phyloP scores from a whole-genome alignment of 2,329 filamentous ascomycete genomes.

The Hortaea werneckii region DNA sequence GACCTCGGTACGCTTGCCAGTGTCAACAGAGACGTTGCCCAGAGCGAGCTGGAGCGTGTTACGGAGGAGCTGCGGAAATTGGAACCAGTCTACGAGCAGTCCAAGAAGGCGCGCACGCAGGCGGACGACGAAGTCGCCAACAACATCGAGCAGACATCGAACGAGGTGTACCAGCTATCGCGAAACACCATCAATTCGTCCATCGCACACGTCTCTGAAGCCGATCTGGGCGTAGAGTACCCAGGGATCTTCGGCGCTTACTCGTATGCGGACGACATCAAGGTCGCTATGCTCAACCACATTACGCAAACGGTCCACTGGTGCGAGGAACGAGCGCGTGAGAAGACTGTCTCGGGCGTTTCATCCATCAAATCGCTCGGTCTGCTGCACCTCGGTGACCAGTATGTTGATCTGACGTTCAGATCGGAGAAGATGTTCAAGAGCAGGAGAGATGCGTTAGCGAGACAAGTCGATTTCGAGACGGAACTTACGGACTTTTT shows the following conservation, averaged over 20 bases:
- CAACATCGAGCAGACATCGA: conserved; percentile 74
- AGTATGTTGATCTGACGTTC: conserved; percentile 80
- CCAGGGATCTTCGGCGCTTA: conserved; percentile 77
- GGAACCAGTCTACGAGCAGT: conserved; percentile 75
- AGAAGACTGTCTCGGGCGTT: conserved; percentile 68
- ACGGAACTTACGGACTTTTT: conserved; percentile 91
- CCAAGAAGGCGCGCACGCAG: conserved; percentile 67
- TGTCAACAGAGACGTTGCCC: conserved; percentile 80
- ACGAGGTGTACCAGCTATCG: conserved; percentile 76
- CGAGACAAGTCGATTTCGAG: conserved; percentile 75
- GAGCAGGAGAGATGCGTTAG: conserved; percentile 67
- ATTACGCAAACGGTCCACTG: conserved; percentile 67
- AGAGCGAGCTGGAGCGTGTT: conserved; percentile 74
- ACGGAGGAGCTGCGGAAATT: conserved; percentile 69
- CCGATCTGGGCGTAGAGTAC: conserved; percentile 73
- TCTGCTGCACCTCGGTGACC: conserved; percentile 75
- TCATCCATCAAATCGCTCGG: conserved; percentile 82
- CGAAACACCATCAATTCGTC: conserved; percentile 63
- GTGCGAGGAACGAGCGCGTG: conserved; percentile 80
- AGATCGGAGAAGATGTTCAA: conserved; percentile 90
- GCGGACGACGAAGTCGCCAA: conserved; percentile 72
- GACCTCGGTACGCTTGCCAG: conserved; percentile 74
- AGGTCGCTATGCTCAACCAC: conserved; percentile 80
- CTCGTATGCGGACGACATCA: conserved; percentile 86
- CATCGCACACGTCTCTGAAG: conserved; percentile 66